phyloP scores from a whole-genome alignment of 2,329 filamentous ascomycete genomes.

The Trichoderma atrobrunneum region DNA sequence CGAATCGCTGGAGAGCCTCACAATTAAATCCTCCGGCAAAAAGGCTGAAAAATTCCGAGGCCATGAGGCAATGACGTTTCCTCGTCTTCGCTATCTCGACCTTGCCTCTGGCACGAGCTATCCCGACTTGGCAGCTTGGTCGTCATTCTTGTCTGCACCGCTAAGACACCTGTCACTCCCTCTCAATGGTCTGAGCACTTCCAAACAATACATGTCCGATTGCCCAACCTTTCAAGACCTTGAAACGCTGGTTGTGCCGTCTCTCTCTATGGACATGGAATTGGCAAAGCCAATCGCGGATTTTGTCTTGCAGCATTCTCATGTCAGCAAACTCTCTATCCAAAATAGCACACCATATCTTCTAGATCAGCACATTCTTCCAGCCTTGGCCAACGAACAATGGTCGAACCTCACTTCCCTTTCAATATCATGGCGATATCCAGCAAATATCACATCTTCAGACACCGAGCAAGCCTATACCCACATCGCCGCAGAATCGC shows the following conservation, averaged over 20 bases:
- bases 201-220: neutral
- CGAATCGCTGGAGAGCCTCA: neutral
- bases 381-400: neutral
- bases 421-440: neutral
- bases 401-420: conserved; percentile 4
- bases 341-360: neutral
- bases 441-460: neutral
- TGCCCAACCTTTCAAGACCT: neutral
- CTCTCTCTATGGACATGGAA: neutral
- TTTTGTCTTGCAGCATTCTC: neutral
- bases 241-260: conserved; percentile 1
- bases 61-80: neutral
- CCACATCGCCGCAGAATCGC: neutral
- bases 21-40: neutral
- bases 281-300: neutral
- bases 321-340: neutral
- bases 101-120: neutral
- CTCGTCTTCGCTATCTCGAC: neutral
- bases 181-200: neutral
- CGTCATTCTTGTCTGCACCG: neutral
- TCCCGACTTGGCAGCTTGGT: neutral
- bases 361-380: neutral
- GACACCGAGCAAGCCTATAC: neutral
- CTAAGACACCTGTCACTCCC: neutral
- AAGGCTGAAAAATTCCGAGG: neutral